Percentiles rank a stretch among this genome's conserved stretches.
phyloP scores from a whole-genome alignment of 768 basidiomycete genomes.

The Pleurotus sapidus region DNA sequence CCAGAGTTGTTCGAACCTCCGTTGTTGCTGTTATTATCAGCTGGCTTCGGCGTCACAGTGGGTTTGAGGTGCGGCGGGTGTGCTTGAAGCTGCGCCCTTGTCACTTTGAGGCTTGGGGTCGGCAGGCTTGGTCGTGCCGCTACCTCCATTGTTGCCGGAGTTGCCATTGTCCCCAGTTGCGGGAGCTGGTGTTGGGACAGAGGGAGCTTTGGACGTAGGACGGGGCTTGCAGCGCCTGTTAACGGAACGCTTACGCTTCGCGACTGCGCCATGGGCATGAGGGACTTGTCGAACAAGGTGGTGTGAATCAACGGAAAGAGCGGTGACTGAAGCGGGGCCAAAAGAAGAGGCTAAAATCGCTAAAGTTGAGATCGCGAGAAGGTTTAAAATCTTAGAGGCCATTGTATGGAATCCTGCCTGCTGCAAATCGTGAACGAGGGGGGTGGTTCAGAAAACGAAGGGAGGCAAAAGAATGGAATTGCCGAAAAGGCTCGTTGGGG shows the following conservation, averaged over 20 bases:
- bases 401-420: conserved; percentile 25
- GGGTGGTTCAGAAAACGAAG: conserved; percentile 13
- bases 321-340: conserved; percentile 43
- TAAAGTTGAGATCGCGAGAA: conserved; percentile 58
- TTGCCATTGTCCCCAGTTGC: background rate
- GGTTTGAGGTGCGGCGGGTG: too few species aligned
- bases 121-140: conserved; percentile 45
- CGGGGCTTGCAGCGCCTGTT: conserved; percentile 59
- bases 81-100: too few species aligned
- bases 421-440: conserved; percentile 19
- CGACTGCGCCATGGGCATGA: conserved; percentile 41
- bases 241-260: conserved; percentile 48
- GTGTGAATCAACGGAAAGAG: conserved; percentile 44
- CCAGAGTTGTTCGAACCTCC: conserved; percentile 11
- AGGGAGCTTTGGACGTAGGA: conserved; percentile 19
- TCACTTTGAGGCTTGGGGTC: conserved; percentile 25
- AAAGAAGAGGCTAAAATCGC: conserved; percentile 54
- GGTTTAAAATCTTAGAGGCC: conserved; percentile 53
- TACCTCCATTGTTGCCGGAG: conserved; percentile 10
- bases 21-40: conserved; percentile 23
- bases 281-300: conserved; percentile 42
- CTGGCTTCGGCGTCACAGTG: conserved; percentile 54
- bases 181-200: conserved; percentile 10
- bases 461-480: conserved; percentile 10
- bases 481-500: conserved; percentile 5